phyloP scores from a whole-genome alignment of 2,329 filamentous ascomycete species.

The Colletotrichum tabaci region DNA sequence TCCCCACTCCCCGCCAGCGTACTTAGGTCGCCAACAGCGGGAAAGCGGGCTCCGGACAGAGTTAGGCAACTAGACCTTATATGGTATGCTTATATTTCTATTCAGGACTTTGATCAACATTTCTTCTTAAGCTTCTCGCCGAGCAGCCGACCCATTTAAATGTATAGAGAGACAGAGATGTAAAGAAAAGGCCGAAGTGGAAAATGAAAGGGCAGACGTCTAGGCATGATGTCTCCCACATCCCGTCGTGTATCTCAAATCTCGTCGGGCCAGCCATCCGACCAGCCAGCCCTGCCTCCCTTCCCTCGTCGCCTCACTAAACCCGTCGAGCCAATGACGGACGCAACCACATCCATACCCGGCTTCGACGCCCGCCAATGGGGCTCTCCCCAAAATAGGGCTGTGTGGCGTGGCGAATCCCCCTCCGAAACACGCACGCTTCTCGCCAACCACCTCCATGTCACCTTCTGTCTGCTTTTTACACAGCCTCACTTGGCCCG shows the following conservation, averaged over 20 bases:
- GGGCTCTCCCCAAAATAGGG: constrained; percentile 9
- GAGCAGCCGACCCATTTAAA: no score
- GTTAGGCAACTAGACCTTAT: constrained; percentile 20
- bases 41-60: constrained; percentile 7
- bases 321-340: constrained; percentile 8
- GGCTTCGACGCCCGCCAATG: neutral
- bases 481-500: constrained; percentile 28
- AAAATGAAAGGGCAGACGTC: neutral
- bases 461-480: neutral
- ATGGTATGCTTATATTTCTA: neutral
- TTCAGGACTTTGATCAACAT: neutral
- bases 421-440: neutral
- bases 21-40: constrained; percentile 14
- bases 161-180: no score
- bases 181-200: neutral
- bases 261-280: neutral
- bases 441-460: constrained; percentile 9
- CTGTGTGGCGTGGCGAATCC: constrained; percentile 13
- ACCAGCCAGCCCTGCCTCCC: neutral
- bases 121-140: neutral
- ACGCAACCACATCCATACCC: neutral
- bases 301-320: neutral
- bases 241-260: constrained; percentile 1
- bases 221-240: constrained; percentile 1
- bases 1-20: constrained; percentile 15